Base-by-base conservation (phyloP, 2,329 filamentous ascomycete species). In the Lecanicillium sp. region DNA sequence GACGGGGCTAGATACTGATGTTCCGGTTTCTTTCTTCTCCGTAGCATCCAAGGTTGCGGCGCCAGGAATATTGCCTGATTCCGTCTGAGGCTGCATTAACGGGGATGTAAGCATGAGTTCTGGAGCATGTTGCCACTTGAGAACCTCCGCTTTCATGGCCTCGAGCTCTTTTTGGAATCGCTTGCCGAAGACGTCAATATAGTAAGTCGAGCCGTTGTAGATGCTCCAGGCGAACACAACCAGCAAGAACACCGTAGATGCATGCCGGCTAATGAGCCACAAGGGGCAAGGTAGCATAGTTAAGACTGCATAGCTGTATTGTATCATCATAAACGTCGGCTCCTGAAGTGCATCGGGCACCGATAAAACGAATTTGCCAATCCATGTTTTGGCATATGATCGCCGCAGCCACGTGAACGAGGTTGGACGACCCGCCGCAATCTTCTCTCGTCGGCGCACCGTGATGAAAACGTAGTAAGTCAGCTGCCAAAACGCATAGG, bases 131-230 rank as follows among this genome's bases (percentile, higher is more conserved):
- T 95, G 88, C 86, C 87, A 94, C 57, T 87, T 90, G 33, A 81
- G 75, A 8, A 98, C 88, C 54, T 98, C 92, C 40, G 78, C 78
- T 62, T 84, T 89, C 64, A 98, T 75, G 37, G 82, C 75, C 57
- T 98, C 89, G 11, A 98, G 71, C 60, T 98, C 92, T 56, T 90
- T 95, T 67, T 98, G 87, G 70, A 98, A 96, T 3, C 89, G 79
- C 52, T 85, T 94, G 38, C 94, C 92, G 57, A 96, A 98, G 2
- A 96, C 86, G 52, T 98, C 92, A 54, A 98, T 96, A 62, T 98
- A 98, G 61, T 85, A 98, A 1, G 89, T 96, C 14, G 92, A 87
- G 22, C 92, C 92, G 51, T 98, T 98, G 67, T 95, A 94, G 40
- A 95, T 83, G 50, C 86, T 94, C 88, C 89, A 95, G 31, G 78